These are phyloP conservation scores for Candida loeiensis DNA, from an alignment of 805 yeast genomes.

Conservation along the genomic window DNA sequence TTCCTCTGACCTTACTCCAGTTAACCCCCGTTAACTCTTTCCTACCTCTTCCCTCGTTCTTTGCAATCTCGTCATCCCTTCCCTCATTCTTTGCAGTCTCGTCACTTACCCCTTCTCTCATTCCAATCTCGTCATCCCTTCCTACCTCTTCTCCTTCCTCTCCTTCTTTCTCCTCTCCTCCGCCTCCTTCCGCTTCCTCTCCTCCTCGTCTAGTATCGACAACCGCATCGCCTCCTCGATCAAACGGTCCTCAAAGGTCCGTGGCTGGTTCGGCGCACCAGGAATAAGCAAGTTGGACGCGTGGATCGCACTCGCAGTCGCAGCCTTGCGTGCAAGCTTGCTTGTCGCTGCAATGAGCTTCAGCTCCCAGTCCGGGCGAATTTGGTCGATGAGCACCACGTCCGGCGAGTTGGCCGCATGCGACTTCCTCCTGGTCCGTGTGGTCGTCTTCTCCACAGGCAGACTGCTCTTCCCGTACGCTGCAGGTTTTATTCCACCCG, in stretches of 20 bases:
- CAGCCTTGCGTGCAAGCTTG: conserved; percentile 79
- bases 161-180: conserved; percentile 5
- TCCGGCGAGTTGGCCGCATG: conserved; percentile 63
- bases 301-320: conserved; percentile 92
- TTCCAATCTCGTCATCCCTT: background rate
- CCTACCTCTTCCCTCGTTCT: too few relatives aligned
- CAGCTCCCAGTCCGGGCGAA: conserved; percentile 91
- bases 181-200: conserved; percentile 32
- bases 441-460: conserved; percentile 1
- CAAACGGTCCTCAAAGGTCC: conserved; percentile 61
- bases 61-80: too few relatives aligned
- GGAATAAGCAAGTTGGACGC: conserved; percentile 70
- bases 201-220: conserved; percentile 68
- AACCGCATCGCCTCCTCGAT: conserved; percentile 78
- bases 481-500: conserved; percentile 52
- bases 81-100: too few relatives aligned
- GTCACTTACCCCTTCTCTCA: too few relatives aligned
- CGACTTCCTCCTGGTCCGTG: conserved; percentile 34
- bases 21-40: too few relatives aligned
- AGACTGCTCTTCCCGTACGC: conserved; percentile 21
- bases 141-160: conserved; percentile 1
- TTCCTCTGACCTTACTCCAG: too few relatives aligned
- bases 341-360: conserved; percentile 69
- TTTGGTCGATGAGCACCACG: conserved; percentile 75
- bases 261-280: conserved; percentile 12